These are phyloP conservation scores for Penicillium cinerascens DNA, from an alignment of 495 filamentous ascomycete species.

Conservation along the genomic window DNA sequence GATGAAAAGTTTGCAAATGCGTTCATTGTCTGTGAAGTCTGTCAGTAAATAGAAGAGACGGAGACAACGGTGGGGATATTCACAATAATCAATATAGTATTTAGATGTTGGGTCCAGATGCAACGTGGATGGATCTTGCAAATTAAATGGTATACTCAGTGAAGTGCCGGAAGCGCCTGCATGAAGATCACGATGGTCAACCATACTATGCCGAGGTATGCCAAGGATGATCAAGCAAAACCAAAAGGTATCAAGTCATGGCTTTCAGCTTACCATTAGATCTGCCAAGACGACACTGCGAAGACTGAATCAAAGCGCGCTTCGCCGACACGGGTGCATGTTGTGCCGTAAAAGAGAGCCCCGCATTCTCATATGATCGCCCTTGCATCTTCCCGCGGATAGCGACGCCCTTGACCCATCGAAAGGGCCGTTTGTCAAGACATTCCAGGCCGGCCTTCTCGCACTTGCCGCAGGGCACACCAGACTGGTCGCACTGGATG, in stretches of 20 bases:
- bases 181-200: neutral
- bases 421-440: constrained; percentile 47
- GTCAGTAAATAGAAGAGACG: neutral
- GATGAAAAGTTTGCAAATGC: constrained; percentile 54
- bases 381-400: constrained; percentile 40
- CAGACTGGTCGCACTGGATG: constrained; percentile 49
- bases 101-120: constrained; percentile 32
- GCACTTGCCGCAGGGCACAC: constrained; percentile 33
- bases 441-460: constrained; percentile 48
- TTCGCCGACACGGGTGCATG: neutral
- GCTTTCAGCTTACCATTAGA: neutral
- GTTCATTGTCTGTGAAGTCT: constrained; percentile 38
- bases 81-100: constrained; percentile 52
- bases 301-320: neutral
- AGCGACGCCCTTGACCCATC: constrained; percentile 44
- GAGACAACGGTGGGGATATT: neutral
- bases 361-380: constrained; percentile 13
- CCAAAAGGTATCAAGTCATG: neutral
- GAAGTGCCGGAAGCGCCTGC: neutral
- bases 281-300: neutral
- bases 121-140: constrained; percentile 38
- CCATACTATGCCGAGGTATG: neutral
- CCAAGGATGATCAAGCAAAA: neutral
- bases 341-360: neutral
- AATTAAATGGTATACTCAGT: constrained; percentile 4